Conservation (phyloP, 176 grass and related monocot species). For the Triticum aestivum region IWGSC_CS_RefSeq_v2.1 NC_057799.1:431049252-431049751, state of each 20-base stretch:
- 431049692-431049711: background rate
- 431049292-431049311: background rate
- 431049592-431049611: background rate
- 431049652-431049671: conserved; percentile 57
- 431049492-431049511: background rate
- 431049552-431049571: background rate
- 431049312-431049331: background rate
- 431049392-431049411: background rate
- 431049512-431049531: background rate
- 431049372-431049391: background rate
- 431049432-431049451: conserved; percentile 3
- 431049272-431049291: background rate
- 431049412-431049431: background rate
- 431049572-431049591: background rate
- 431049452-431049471: conserved; percentile 19
- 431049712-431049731: background rate
- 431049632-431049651: conserved; percentile 29
- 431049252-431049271: background rate
- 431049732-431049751: conserved; percentile 73
- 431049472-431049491: conserved; percentile 13
- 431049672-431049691: conserved; percentile 52
- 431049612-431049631: background rate
- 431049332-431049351: background rate
- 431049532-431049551: background rate
- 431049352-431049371: background rate